A percentile compares a stretch with the other conserved stretches of the same genome.
These are phyloP conservation scores for Heliosperma pusillum DNA, from an alignment of 148 eudicot genomes.

Conservation along the genomic window DNA sequence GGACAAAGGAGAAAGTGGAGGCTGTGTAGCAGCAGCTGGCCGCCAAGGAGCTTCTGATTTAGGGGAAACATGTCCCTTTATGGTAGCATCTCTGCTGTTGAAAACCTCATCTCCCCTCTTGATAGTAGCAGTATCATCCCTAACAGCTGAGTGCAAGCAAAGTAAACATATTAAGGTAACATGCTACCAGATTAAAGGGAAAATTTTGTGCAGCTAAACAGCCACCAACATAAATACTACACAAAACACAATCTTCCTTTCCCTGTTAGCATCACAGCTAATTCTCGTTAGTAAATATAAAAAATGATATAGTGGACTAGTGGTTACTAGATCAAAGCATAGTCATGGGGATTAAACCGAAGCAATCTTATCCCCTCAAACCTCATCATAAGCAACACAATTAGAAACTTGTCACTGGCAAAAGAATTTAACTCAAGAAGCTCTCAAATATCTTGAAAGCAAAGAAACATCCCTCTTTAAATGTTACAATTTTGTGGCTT, in stretches of 20 bases:
- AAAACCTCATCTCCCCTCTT: conserved; percentile 42
- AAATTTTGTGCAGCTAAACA: not conserved
- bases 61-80: conserved; percentile 37
- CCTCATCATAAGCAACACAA: not conserved
- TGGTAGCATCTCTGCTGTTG: conserved; percentile 33
- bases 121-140: conserved; percentile 36
- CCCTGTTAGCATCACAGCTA: not conserved
- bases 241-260: not conserved
- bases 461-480: not conserved
- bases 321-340: not conserved
- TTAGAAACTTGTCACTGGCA: not conserved
- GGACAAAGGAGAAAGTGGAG: conserved; percentile 27
- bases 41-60: conserved; percentile 49
- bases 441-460: not conserved
- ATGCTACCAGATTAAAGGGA: not conserved
- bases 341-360: not conserved
- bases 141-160: conserved; percentile 34
- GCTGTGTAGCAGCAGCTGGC: conserved; percentile 41
- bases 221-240: not conserved
- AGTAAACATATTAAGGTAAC: conserved; percentile 6
- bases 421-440: not conserved
- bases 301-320: too few species aligned
- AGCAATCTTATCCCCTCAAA: not conserved
- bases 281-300: not conserved
- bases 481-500: not conserved